These are phyloP conservation scores for Zalaria obscura DNA, from an alignment of 2,329 filamentous ascomycete species.

Conservation along the genomic window DNA sequence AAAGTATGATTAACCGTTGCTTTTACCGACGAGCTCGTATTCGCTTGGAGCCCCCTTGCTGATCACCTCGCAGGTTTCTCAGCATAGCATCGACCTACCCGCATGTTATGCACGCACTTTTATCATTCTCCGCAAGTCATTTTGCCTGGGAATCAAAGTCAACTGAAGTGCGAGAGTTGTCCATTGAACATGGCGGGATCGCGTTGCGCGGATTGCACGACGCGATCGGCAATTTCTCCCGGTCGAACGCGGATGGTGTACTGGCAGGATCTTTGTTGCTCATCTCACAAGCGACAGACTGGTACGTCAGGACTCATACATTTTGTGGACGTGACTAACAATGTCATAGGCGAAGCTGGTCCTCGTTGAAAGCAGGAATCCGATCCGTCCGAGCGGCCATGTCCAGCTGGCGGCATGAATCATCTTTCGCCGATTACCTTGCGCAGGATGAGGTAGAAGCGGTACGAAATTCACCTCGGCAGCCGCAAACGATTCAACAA, in stretches of 20 bases:
- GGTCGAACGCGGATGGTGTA: constrained; percentile 77
- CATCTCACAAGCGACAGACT: constrained; percentile 93
- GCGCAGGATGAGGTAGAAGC: constrained; percentile 12
- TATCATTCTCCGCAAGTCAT: constrained; percentile 90
- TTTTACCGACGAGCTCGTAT: constrained; percentile 9
- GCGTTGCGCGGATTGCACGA: constrained; percentile 80
- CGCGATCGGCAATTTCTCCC: constrained; percentile 72
- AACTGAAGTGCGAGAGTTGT: constrained; percentile 71
- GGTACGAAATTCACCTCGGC: not conserved
- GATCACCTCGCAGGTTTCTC: constrained; percentile 49
- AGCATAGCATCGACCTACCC: constrained; percentile 66
- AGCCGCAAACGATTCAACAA: constrained; percentile 2
- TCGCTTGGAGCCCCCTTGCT: constrained; percentile 6
- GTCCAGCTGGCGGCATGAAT: constrained; percentile 83
- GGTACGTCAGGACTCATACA: constrained; percentile 43
- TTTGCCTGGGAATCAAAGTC: constrained; percentile 82
- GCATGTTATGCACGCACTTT: constrained; percentile 87
- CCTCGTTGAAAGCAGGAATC: constrained; percentile 80
- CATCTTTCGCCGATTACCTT: constrained; percentile 71
- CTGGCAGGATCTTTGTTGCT: constrained; percentile 82
- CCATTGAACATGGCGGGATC: constrained; percentile 74
- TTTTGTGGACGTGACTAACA: constrained; percentile 5
- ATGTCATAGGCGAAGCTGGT: constrained; percentile 67
- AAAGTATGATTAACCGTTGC: constrained; percentile 47
- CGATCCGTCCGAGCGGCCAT: constrained; percentile 84